Evolutionary conservation across 306 rosid species (phyloP).

Genomic region (Citrullus colocynthis): DNA sequence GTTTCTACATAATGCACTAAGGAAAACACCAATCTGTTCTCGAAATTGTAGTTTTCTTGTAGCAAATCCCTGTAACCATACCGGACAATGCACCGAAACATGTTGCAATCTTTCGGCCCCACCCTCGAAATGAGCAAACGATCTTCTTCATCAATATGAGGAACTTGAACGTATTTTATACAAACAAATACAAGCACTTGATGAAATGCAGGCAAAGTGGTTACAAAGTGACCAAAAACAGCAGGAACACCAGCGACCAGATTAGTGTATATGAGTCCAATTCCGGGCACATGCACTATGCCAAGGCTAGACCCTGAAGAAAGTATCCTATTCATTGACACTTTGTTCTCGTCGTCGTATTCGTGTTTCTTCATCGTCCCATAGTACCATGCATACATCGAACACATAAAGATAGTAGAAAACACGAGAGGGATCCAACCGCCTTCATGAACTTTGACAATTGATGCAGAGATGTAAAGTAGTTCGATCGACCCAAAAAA

Average conservation of each 20-base stretch:
- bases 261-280: constrained; percentile 46
- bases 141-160: constrained; percentile 32
- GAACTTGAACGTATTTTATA: constrained; percentile 46
- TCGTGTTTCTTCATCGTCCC: constrained; percentile 57
- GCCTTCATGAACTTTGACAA: constrained; percentile 45
- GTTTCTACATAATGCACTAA: constrained; percentile 50
- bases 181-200: constrained; percentile 52
- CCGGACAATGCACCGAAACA: constrained; percentile 64
- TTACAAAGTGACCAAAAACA: constrained; percentile 51
- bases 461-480: constrained; percentile 47
- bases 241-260: constrained; percentile 43
- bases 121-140: constrained; percentile 43
- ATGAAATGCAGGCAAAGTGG: constrained; percentile 62
- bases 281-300: constrained; percentile 52
- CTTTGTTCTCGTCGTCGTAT: constrained; percentile 61
- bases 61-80: constrained; percentile 71
- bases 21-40: constrained; percentile 35
- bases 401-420: constrained; percentile 27
- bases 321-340: constrained; percentile 36
- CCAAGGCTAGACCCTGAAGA: constrained; percentile 47
- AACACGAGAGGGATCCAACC: constrained; percentile 52
- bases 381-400: constrained; percentile 56
- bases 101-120: constrained; percentile 49
- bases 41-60: constrained; percentile 53
- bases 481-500: constrained; percentile 51